A percentile compares a stretch with the other conserved stretches of the same genome.
Conservation (phyloP, 2,329 filamentous ascomycete genomes). For the Curvularia spicifera region DNA sequence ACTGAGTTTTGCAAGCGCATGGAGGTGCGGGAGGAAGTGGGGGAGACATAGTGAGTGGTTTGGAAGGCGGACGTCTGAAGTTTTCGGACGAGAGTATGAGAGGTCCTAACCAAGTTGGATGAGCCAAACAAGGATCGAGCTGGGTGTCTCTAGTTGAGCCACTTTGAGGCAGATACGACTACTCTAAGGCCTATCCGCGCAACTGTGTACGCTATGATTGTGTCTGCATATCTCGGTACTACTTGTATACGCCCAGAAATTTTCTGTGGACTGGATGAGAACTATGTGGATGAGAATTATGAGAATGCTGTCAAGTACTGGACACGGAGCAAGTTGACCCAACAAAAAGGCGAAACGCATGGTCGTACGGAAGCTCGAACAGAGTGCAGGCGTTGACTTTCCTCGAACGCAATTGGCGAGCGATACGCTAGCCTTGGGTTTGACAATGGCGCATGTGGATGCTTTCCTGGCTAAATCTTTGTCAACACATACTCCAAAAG, state of each 20-base stretch:
- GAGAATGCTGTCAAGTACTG: neutral
- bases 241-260: neutral
- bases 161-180: neutral
- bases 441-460: neutral
- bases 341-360: neutral
- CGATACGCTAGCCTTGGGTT: neutral
- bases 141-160: neutral
- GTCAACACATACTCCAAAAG: neutral
- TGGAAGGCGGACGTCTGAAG: no score
- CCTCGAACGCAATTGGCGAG: neutral
- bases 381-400: neutral
- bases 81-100: no score
- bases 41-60: neutral
- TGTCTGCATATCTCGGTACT: neutral
- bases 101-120: no score
- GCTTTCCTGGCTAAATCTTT: neutral
- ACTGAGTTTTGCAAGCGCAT: neutral
- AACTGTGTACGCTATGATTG: neutral
- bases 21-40: neutral
- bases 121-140: neutral
- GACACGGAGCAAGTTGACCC: neutral
- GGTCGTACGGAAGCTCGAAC: neutral
- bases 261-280: neutral
- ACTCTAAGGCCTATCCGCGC: neutral
- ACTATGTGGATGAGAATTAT: neutral